Conservation (phyloP, 768 basidiomycete species). For the Chalciporus chontae region DNA sequence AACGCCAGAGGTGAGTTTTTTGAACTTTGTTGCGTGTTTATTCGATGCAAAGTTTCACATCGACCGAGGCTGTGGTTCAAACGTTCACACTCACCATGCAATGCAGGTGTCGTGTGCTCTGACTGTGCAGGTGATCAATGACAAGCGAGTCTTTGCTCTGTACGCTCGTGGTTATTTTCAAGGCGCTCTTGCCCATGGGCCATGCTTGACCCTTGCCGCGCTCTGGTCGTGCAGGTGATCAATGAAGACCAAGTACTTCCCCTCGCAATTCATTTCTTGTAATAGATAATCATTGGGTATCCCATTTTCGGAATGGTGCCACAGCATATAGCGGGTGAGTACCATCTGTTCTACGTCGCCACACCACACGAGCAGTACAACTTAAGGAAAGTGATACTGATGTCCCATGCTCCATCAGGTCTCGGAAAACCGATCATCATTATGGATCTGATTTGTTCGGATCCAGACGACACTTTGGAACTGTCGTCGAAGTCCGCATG, state of each 20-base stretch:
- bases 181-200: no score
- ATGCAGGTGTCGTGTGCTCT: no score
- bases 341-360: not conserved
- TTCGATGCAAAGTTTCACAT: constrained; percentile 4
- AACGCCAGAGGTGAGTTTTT: no score
- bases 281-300: not conserved
- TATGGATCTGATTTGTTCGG: not conserved
- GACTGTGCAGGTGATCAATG: no score
- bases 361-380: not conserved
- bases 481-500: constrained; percentile 4
- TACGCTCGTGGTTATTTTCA: no score
- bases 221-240: constrained; percentile 2
- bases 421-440: not conserved
- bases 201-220: no score
- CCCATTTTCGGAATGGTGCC: not conserved
- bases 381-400: not conserved
- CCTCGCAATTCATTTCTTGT: no score
- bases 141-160: no score
- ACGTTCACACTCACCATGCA: not conserved
- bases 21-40: not conserved
- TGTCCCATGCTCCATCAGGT: not conserved
- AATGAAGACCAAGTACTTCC: no score
- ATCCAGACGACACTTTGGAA: not conserved
- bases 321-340: no score
- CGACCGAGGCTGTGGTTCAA: not conserved